Conservation (phyloP, 164 flowering plant species). For the Dillenia suffruticosa region DNA sequence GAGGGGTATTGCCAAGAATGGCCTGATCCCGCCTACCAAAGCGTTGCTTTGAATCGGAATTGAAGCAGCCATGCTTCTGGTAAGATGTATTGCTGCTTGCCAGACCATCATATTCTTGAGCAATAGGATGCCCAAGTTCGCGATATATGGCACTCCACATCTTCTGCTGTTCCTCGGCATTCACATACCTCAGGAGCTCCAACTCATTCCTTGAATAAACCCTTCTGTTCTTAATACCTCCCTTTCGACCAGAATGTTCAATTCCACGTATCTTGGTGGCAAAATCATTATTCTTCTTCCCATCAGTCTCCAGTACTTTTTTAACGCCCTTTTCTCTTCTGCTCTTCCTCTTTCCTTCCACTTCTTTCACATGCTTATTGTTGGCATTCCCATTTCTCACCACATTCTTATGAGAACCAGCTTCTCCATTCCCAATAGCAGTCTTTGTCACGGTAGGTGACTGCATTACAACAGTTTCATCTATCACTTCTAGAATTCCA, state of each 20-base stretch:
- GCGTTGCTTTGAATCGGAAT: constrained; percentile 14
- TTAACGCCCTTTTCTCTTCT: constrained; percentile 22
- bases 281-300: background rate
- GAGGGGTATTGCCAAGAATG: constrained; percentile 1
- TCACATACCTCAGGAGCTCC: constrained; percentile 53
- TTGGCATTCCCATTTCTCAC: constrained; percentile 1
- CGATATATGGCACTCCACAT: constrained; percentile 54
- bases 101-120: constrained; percentile 41
- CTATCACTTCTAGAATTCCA: no score
- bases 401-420: background rate
- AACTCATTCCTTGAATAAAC: constrained; percentile 49
- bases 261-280: background rate
- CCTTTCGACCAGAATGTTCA: constrained; percentile 2
- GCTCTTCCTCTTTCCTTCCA: constrained; percentile 24
- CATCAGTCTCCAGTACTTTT: constrained; percentile 14
- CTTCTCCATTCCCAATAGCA: background rate
- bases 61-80: constrained; percentile 17
- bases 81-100: constrained; percentile 13
- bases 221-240: constrained; percentile 16
- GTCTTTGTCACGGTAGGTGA: no score
- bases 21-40: constrained; percentile 12
- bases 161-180: constrained; percentile 39
- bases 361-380: constrained; percentile 4
- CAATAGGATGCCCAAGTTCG: constrained; percentile 40
- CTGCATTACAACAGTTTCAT: no score